phyloP scores from a whole-genome alignment of 345 rosid genomes.

The Salix brachista region DNA sequence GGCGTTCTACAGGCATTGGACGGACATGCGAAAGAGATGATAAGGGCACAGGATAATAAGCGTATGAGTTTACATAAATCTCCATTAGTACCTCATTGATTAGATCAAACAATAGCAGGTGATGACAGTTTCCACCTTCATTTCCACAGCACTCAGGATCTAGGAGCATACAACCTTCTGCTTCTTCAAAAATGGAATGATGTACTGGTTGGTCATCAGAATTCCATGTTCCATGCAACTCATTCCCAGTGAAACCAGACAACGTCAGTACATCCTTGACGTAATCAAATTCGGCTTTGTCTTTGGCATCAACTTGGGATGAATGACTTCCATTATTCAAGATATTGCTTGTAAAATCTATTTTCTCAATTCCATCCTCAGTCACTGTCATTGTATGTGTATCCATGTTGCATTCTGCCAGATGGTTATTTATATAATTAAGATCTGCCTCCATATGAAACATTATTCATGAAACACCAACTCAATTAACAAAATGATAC shows the following conservation, averaged over 20 bases:
- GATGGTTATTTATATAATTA: conserved; percentile 1
- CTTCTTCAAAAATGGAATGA: conserved; percentile 51
- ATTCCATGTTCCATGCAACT: conserved; percentile 57
- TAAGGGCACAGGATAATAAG: conserved; percentile 50
- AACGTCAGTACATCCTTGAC: conserved; percentile 66
- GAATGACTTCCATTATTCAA: conserved; percentile 8
- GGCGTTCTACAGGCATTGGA: conserved; percentile 54
- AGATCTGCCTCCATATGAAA: background rate
- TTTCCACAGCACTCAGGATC: conserved; percentile 42
- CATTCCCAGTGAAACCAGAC: conserved; percentile 57
- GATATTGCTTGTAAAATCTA: conserved; percentile 7
- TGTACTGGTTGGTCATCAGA: conserved; percentile 60
- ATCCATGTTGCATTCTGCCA: conserved; percentile 16
- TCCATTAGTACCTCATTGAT: conserved; percentile 68
- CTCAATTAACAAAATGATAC: background rate
- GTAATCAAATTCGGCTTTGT: conserved; percentile 46
- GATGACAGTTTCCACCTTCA: conserved; percentile 41
- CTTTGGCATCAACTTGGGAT: conserved; percentile 40
- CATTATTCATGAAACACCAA: background rate
- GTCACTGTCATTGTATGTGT: background rate
- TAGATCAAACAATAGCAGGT: conserved; percentile 51
- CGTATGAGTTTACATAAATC: conserved; percentile 52
- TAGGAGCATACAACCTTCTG: conserved; percentile 40
- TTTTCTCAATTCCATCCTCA: background rate
- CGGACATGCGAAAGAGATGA: conserved; percentile 46